Base-by-base conservation (phyloP, 805 yeast species). In the Wickerhamiella sorbophila region DNA sequence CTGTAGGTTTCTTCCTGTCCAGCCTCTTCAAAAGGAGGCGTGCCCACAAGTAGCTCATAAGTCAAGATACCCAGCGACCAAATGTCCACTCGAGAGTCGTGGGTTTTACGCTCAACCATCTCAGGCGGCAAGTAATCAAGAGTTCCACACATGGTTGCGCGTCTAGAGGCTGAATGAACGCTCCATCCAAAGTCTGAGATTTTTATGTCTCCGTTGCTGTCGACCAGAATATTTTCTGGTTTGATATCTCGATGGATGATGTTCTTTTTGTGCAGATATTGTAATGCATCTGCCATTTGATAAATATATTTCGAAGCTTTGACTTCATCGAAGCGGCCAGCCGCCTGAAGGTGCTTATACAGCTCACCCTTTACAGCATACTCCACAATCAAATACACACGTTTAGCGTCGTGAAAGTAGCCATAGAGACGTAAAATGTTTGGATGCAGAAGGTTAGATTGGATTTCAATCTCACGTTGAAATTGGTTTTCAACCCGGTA, bases 111-210 rank as follows among this genome's bases (percentile, higher is more conserved):
- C 47, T 80, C 91, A 5, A 88, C 83, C 81, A 91, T 78, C 61
- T 88, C 98, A 5, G 98, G 98, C 0, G 97, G 93, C 14, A 91
- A 62, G 52, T 88, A 88, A 60, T 91, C 97, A 33, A 88, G 65
- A 0, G 98, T 91, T 0, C 98, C 97, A 61, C 97, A 91, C 65
- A 91, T 72, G 0, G 97, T 88, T 14, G 75, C 68, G 53, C 95
- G 65, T 47, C 73, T 41, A 0, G 67, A 62, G 1, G 75, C 74
- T 0, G 81, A 70, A 50, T 75, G 76, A 2, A 87, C 88, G 43
- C 94, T 80, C 96, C 96, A 88, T 12, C 98, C 98, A 58, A 91
- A 88, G 61, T 88, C 98, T 16, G 95, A 79, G 31, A 88, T 69
- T 57, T 87, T 88, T 42, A 88, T 69, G 19, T 72, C 72, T 48